Base-by-base conservation (phyloP, 2,329 filamentous ascomycete species). In the Pyrenophora tritici-repentis region DNA sequence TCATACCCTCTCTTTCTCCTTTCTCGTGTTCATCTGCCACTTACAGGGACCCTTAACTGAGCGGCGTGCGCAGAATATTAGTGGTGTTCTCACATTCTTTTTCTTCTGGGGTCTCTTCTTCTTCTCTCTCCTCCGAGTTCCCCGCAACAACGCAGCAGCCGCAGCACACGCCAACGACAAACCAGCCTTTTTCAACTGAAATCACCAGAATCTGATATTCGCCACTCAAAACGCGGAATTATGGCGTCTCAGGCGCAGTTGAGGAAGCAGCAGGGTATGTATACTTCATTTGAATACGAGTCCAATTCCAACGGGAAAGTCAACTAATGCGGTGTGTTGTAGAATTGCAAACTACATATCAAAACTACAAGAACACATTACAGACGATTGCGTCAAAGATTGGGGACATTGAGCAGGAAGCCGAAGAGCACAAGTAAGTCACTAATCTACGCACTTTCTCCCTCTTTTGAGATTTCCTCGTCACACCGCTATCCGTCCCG, bases 381-480 rank as follows among this genome's bases (percentile, higher is more conserved):
- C 93, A 97, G 76, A 90, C 94, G 70, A 86, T 99, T 67, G 94
- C 94, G 24, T 88, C 91, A 70, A 97, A 96, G 75, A 97, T 99
- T 64, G 94, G 94, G 34, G 92, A 97, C 71, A 92, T 99, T 49
- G 94, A 99, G 78, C 91, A 96, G 73, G 94, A 97, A 74, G 87
- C 90, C 16, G 94, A 99, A 75, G 94, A 99, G 74, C 94, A 99
- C 81, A 97, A 96, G 94, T 97, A 78, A 73, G 88, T 75, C 20
- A 4, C 16, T 22, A 44, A 44, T 22, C 26, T 39, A 35, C 20
- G 34, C 18, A 20, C 17, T 33, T 47, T 33, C 14, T 33, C 9
- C n/a, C 8, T 33, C 39, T 18, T 18, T n/a, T 34, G 29, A 39
- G 24, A 39, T 29, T 47, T 51, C 43, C 26, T 29, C 35, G 35